Conservation (phyloP, 768 basidiomycete species). For the Lactifluus echinatus region DNA sequence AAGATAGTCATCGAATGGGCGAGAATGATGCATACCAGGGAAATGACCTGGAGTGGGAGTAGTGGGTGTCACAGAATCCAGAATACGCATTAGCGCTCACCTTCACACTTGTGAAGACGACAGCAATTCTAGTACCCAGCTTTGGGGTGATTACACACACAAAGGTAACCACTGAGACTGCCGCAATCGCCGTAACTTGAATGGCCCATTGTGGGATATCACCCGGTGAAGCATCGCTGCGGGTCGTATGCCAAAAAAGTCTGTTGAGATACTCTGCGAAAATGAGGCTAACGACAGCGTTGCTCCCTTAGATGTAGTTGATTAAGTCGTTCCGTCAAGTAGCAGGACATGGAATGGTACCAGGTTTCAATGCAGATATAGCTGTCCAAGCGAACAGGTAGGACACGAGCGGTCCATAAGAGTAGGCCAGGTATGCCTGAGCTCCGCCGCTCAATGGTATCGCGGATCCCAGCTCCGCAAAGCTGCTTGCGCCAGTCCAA, state of each 20-base stretch:
- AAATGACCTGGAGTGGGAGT: constrained; percentile 42
- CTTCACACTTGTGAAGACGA: constrained; percentile 86
- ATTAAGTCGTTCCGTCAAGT: neutral
- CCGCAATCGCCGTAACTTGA: constrained; percentile 73
- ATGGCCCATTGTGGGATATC: constrained; percentile 86
- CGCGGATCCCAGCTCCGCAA: constrained; percentile 83
- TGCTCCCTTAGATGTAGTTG: constrained; percentile 39
- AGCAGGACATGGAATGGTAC: constrained; percentile 29
- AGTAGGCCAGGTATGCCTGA: constrained; percentile 80
- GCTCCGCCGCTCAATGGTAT: constrained; percentile 65
- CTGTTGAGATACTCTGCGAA: constrained; percentile 91
- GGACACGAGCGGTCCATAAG: constrained; percentile 78
- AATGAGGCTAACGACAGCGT: constrained; percentile 82
- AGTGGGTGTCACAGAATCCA: neutral
- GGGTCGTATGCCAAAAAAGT: constrained; percentile 71
- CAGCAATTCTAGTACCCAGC: constrained; percentile 70
- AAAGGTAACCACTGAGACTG: constrained; percentile 62
- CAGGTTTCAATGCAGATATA: constrained; percentile 81
- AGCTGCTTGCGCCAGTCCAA: constrained; percentile 96
- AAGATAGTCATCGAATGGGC: neutral
- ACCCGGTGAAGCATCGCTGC: constrained; percentile 61
- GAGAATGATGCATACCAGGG: constrained; percentile 42
- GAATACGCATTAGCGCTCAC: constrained; percentile 29
- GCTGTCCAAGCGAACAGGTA: constrained; percentile 96
- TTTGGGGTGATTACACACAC: constrained; percentile 73